Conservation (phyloP, 192 early-diverging fungal genomes). For the Geranomyces michiganensis region DNA sequence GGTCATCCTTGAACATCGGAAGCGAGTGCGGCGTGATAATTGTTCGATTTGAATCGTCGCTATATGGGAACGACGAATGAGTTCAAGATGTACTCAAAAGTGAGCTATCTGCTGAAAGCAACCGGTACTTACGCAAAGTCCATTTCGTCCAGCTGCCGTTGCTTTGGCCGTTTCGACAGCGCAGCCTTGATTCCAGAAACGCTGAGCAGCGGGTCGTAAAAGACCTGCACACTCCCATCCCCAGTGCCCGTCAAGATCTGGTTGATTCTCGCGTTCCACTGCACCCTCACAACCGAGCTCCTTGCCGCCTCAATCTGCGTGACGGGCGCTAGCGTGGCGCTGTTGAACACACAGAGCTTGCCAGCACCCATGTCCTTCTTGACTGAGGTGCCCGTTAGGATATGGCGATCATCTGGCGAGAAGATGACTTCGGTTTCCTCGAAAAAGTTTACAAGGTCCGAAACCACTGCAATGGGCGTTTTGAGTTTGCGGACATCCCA, state of each 20-base stretch:
- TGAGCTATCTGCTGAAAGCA: no score
- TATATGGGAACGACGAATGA: neutral
- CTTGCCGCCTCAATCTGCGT: slow-evolving; percentile 52
- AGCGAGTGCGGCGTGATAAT: slow-evolving; percentile 90
- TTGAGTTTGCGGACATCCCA: slow-evolving; percentile 88
- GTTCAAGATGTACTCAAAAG: no score
- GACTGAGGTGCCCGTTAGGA: slow-evolving; percentile 77
- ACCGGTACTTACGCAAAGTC: slow-evolving; percentile 22
- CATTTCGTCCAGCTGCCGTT: slow-evolving; percentile 48
- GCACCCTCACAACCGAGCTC: slow-evolving; percentile 65
- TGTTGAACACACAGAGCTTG: slow-evolving; percentile 68
- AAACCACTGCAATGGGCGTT: slow-evolving; percentile 59
- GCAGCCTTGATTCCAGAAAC: slow-evolving; percentile 74
- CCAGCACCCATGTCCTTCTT: slow-evolving; percentile 71
- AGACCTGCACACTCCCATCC: slow-evolving; percentile 73
- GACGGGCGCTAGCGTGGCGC: slow-evolving; percentile 58
- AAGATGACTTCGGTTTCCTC: slow-evolving; percentile 81
- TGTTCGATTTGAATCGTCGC: slow-evolving; percentile 35
- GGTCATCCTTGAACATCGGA: slow-evolving; percentile 82
- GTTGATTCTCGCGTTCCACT: slow-evolving; percentile 89
- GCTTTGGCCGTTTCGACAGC: slow-evolving; percentile 67
- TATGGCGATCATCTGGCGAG: slow-evolving; percentile 75
- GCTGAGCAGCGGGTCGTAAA: slow-evolving; percentile 73
- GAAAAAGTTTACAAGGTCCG: slow-evolving; percentile 63
- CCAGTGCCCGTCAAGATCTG: slow-evolving; percentile 83